A percentile compares a stretch with the other conserved stretches of the same genome.
Evolutionary conservation across 2,329 filamentous ascomycete species (phyloP).

Genomic region (Botrytis squamosa): DNA sequence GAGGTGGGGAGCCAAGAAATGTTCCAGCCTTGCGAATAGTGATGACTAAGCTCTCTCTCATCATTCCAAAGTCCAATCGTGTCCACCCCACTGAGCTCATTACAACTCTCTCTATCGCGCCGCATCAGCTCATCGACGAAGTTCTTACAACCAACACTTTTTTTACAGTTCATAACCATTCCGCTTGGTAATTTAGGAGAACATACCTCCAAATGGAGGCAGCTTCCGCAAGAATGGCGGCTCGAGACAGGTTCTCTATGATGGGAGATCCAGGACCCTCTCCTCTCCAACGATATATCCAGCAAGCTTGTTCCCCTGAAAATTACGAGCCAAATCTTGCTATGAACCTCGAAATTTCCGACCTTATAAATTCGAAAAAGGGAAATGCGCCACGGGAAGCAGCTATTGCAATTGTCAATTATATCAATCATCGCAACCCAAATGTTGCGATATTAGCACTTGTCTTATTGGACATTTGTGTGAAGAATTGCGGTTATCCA

Average conservation of each 20-base stretch:
- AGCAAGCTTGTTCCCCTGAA: constrained; percentile 92
- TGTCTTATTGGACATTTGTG: constrained; percentile 93
- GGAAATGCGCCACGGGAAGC: constrained; percentile 93
- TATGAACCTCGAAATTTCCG: constrained; percentile 91
- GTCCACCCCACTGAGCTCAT: constrained; percentile 19
- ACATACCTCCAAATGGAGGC: constrained; percentile 70
- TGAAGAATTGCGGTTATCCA: constrained; percentile 99
- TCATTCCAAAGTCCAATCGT: constrained; percentile 19
- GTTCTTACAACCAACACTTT: background rate
- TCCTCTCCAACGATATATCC: constrained; percentile 91
- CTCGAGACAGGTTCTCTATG: constrained; percentile 88
- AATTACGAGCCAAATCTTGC: constrained; percentile 98
- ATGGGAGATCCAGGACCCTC: constrained; percentile 76
- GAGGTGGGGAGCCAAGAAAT: constrained; percentile 13
- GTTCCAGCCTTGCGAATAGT: constrained; percentile 11
- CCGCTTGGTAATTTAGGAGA: constrained; percentile 26
- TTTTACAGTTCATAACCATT: background rate
- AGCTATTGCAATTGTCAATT: constrained; percentile 86
- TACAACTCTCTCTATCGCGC: constrained; percentile 7
- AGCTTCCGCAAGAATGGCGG: constrained; percentile 90
- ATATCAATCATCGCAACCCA: constrained; percentile 94
- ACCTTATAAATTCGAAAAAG: constrained; percentile 97
- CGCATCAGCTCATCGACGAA: constrained; percentile 10
- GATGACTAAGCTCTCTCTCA: constrained; percentile 15
- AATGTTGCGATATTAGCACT: constrained; percentile 91